These are phyloP conservation scores for Buxus sempervirens DNA, from an alignment of 164 flowering plant genomes.

Conservation along the genomic window DNA sequence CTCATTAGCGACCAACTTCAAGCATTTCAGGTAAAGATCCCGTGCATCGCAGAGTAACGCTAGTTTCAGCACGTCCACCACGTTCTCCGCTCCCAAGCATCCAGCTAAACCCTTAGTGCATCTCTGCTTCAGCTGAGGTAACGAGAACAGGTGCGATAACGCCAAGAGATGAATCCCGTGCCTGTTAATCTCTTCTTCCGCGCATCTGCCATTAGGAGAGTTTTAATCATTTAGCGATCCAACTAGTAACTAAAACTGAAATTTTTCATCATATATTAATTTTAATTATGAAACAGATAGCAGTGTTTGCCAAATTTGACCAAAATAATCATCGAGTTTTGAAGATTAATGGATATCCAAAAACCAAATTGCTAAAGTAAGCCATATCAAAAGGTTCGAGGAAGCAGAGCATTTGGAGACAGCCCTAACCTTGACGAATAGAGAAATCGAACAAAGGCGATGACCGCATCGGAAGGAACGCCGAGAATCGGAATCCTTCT, in stretches of 20 bases:
- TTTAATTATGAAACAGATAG: too few relatives aligned
- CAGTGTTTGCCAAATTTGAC: too few relatives aligned
- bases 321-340: too few relatives aligned
- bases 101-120: constrained; percentile 50
- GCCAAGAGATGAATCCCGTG: constrained; percentile 81
- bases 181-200: constrained; percentile 61
- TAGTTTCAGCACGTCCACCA: constrained; percentile 79
- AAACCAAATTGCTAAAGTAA: too few relatives aligned
- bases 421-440: constrained; percentile 64
- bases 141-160: constrained; percentile 70
- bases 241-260: too few relatives aligned
- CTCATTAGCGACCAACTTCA: constrained; percentile 53
- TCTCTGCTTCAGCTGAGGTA: constrained; percentile 63
- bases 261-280: too few relatives aligned
- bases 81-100: constrained; percentile 57
- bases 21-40: constrained; percentile 66
- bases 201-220: constrained; percentile 38
- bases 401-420: too few relatives aligned
- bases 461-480: constrained; percentile 73
- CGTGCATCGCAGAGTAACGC: constrained; percentile 83
- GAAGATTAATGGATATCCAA: too few relatives aligned
- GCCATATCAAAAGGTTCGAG: too few relatives aligned
- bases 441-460: constrained; percentile 61
- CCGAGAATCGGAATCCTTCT: constrained; percentile 60
- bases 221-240: constrained; percentile 7